These are phyloP conservation scores for Allodekkera sacchari DNA, from an alignment of 805 yeast genomes.

Conservation along the genomic window DNA sequence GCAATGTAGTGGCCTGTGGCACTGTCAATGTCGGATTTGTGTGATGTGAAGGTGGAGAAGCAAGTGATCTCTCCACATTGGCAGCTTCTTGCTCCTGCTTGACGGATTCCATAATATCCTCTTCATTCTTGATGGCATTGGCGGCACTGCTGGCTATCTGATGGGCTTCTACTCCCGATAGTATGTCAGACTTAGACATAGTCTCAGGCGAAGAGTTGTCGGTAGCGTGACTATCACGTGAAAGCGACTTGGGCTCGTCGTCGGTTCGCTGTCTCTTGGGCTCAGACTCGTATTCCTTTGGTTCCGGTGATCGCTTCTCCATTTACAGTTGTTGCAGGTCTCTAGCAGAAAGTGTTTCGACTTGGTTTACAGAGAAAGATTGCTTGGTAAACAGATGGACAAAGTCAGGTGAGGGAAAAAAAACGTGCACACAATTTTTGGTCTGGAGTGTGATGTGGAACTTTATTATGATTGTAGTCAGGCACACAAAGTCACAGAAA, in stretches of 20 bases:
- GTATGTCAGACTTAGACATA: no score
- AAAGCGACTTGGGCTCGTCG: not conserved
- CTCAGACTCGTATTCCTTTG: not conserved
- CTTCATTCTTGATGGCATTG: not conserved
- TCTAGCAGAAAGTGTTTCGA: no score
- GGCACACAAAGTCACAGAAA: no score
- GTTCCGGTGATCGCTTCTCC: not conserved
- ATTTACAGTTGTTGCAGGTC: no score
- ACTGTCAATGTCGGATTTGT: slow-evolving; percentile 5
- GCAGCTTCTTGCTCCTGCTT: slow-evolving; percentile 1
- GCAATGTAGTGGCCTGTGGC: slow-evolving; percentile 4
- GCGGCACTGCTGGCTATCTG: no score
- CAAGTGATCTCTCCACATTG: not conserved
- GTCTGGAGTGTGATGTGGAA: no score
- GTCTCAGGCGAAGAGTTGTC: no score
- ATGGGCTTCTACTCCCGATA: no score
- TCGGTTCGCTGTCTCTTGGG: not conserved
- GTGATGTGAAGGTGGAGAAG: not conserved
- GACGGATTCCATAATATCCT: not conserved
- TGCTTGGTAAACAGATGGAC: no score
- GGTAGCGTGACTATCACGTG: slow-evolving; percentile 5
- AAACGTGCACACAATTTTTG: no score
- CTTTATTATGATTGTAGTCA: no score
- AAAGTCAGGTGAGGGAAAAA: slow-evolving; percentile 1
- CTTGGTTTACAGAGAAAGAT: no score